These are phyloP conservation scores for Neonectria sp. DNA, from an alignment of 2,329 filamentous ascomycete genomes.

Conservation along the genomic window DNA sequence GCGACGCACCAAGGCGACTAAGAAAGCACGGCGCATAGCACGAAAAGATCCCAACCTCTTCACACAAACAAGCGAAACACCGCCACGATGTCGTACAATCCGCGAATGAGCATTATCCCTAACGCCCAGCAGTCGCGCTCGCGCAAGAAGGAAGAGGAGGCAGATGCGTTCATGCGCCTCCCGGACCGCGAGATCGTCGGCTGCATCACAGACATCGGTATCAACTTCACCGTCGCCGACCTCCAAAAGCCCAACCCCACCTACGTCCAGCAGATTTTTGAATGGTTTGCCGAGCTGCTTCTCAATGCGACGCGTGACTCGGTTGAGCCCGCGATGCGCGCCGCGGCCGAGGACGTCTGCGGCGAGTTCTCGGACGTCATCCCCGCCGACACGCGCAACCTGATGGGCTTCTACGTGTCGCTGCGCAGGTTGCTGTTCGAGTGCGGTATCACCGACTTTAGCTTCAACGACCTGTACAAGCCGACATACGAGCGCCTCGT, in stretches of 20 bases:
- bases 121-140: slow-evolving; percentile 61
- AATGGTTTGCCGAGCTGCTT: slow-evolving; percentile 95
- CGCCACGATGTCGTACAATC: slow-evolving; percentile 70
- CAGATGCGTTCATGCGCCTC: slow-evolving; percentile 72
- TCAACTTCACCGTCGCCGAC: slow-evolving; percentile 88
- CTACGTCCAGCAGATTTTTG: slow-evolving; percentile 97
- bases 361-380: slow-evolving; percentile 89
- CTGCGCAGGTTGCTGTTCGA: slow-evolving; percentile 84
- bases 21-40: slow-evolving; percentile 20
- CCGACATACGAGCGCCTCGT: slow-evolving; percentile 92
- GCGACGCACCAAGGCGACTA: slow-evolving; percentile 26
- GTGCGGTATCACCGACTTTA: slow-evolving; percentile 95
- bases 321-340: slow-evolving; percentile 94
- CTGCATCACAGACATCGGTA: slow-evolving; percentile 97
- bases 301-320: slow-evolving; percentile 95
- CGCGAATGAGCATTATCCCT: slow-evolving; percentile 73
- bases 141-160: slow-evolving; percentile 72
- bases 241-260: slow-evolving; percentile 94
- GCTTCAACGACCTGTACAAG: slow-evolving; percentile 91
- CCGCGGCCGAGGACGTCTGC: slow-evolving; percentile 89
- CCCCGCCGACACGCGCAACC: slow-evolving; percentile 88
- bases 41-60: slow-evolving; percentile 6
- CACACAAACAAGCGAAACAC: slow-evolving; percentile 6
- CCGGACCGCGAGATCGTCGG: slow-evolving; percentile 88
- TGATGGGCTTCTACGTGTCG: slow-evolving; percentile 96